Evolutionary conservation across 257 asterid species (phyloP).

Genomic region (Gardenia jasminoides): DNA sequence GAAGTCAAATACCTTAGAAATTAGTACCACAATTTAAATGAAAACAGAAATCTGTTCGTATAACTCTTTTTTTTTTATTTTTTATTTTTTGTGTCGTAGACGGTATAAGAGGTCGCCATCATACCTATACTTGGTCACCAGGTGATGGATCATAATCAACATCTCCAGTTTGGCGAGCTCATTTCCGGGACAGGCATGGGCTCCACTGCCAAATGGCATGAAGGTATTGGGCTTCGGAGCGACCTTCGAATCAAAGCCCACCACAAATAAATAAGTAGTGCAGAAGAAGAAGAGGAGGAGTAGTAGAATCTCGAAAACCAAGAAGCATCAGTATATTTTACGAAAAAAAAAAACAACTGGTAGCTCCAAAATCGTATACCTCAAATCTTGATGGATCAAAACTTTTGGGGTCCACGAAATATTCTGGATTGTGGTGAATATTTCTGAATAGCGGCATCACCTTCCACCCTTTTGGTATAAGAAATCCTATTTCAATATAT

Average conservation of each 20-base stretch:
- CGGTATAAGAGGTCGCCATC: background rate
- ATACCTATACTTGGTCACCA: constrained; percentile 68
- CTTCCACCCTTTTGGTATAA: constrained; percentile 96
- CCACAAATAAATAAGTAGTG: background rate
- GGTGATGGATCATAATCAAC: constrained; percentile 62
- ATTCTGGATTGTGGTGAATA: constrained; percentile 86
- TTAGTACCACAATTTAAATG: too few species aligned
- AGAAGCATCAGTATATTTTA: background rate
- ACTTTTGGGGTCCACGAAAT: constrained; percentile 65
- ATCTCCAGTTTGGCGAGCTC: constrained; percentile 86
- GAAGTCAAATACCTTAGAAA: too few species aligned
- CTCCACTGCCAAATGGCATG: constrained; percentile 95
- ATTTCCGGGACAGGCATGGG: constrained; percentile 90
- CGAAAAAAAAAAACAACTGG: background rate
- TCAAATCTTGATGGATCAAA: constrained; percentile 79
- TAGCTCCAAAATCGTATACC: constrained; percentile 36
- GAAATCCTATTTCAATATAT: constrained; percentile 59
- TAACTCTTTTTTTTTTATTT: too few species aligned
- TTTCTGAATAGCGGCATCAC: constrained; percentile 92
- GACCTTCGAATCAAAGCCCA: constrained; percentile 45
- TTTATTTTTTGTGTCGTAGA: background rate
- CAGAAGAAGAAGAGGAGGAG: background rate
- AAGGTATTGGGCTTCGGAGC: constrained; percentile 76
- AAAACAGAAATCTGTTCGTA: background rate
- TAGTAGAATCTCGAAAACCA: background rate